phyloP scores from a whole-genome alignment of 768 basidiomycete genomes.

The Hortiboletus campestris region DNA sequence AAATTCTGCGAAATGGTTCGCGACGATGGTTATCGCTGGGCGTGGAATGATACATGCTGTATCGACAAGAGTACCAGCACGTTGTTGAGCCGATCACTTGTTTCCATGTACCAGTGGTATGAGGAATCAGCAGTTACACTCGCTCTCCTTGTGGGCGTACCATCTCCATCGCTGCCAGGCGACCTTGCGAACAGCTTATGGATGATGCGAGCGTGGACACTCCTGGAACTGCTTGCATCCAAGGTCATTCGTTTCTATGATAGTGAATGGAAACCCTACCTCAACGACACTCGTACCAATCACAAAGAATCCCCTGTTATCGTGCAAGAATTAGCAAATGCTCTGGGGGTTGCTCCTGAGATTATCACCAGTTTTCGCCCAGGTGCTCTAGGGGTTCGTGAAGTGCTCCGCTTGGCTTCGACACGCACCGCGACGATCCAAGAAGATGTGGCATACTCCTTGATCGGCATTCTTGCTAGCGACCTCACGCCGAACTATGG shows the following conservation, averaged over 20 bases:
- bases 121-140: constrained; percentile 5
- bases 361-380: constrained; percentile 6
- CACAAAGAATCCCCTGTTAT: constrained; percentile 9
- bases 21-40: constrained; percentile 9
- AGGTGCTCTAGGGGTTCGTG: neutral
- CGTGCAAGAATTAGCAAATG: constrained; percentile 3
- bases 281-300: neutral
- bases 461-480: constrained; percentile 8
- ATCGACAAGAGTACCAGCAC: constrained; percentile 4
- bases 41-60: constrained; percentile 15
- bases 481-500: constrained; percentile 7
- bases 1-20: constrained; percentile 10
- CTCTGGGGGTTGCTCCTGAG: constrained; percentile 6
- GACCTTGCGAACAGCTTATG: constrained; percentile 4
- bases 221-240: constrained; percentile 11
- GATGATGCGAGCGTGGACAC: constrained; percentile 14
- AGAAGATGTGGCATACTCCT: constrained; percentile 8
- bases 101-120: constrained; percentile 13
- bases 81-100: constrained; percentile 1
- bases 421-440: constrained; percentile 4
- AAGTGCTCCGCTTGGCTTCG: constrained; percentile 7
- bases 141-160: neutral
- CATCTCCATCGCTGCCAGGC: constrained; percentile 2
- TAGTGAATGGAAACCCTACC: constrained; percentile 12
- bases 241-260: constrained; percentile 11